These are phyloP conservation scores for Stentor coeruleus DNA, from an alignment of 73 alveolate genomes.

Conservation along the genomic window DNA sequence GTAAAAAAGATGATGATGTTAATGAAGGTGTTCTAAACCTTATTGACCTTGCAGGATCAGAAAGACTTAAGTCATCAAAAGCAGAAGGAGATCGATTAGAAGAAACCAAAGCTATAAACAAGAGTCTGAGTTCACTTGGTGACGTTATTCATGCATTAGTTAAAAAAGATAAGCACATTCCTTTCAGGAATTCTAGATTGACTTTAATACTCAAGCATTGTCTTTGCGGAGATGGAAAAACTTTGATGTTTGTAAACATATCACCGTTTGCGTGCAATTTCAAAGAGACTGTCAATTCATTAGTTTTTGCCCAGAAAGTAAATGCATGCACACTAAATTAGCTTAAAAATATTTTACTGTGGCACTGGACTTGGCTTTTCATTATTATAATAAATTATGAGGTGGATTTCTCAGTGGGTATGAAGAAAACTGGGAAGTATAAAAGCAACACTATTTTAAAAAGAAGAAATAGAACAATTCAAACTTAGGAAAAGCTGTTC, in stretches of 20 bases:
- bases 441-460: too few species aligned
- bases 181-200: constrained; percentile 80
- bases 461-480: too few species aligned
- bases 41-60: constrained; percentile 97
- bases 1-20: constrained; percentile 32
- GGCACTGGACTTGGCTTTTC: too few species aligned
- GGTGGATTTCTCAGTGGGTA: too few species aligned
- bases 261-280: constrained; percentile 58
- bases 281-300: neutral
- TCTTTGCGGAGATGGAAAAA: constrained; percentile 92
- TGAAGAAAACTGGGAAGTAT: too few species aligned
- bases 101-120: constrained; percentile 75
- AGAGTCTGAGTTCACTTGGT: constrained; percentile 64
- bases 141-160: constrained; percentile 79
- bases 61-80: constrained; percentile 74
- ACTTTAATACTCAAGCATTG: constrained; percentile 73
- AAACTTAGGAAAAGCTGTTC: too few species aligned
- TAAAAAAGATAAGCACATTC: constrained; percentile 70
- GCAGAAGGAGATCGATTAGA: constrained; percentile 75
- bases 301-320: constrained; percentile 13
- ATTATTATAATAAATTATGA: too few species aligned
- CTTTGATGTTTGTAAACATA: constrained; percentile 90
- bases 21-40: constrained; percentile 80
- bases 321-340: neutral
- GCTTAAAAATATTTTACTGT: too few species aligned